Evolutionary conservation across 1,284 basidiomycete genomes (phyloP).

Genomic region (Boletus subluridellus): DNA sequence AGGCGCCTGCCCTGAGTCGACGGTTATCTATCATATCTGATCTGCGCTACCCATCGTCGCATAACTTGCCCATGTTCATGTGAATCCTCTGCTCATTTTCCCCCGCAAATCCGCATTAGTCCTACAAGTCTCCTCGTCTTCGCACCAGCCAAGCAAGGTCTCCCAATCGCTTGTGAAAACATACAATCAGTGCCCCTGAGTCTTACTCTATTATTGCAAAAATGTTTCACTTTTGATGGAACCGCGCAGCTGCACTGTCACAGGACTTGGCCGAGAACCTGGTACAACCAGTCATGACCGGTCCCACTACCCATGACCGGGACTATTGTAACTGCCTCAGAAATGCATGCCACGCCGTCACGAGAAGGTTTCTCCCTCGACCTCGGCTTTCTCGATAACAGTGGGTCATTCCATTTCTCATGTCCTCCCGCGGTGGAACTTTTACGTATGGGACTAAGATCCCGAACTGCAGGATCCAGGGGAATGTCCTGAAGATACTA

Average conservation of each 20-base stretch:
- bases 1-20: conserved; percentile 35
- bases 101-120: conserved; percentile 1
- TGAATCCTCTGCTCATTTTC: conserved; percentile 13
- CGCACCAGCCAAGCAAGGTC: neutral
- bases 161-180: neutral
- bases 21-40: conserved; percentile 30
- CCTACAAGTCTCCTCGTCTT: neutral
- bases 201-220: neutral
- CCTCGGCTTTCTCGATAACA: neutral
- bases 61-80: conserved; percentile 19
- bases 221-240: neutral
- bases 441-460: neutral
- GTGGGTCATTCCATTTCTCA: neutral
- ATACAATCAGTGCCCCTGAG: neutral
- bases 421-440: neutral
- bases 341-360: neutral
- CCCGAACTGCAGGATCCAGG: neutral
- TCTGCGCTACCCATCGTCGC: conserved; percentile 11
- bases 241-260: neutral
- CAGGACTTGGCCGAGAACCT: neutral
- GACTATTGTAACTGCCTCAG: too few species aligned
- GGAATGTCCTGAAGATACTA: neutral
- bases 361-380: neutral
- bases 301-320: too few species aligned
- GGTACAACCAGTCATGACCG: too few species aligned